Conservation (phyloP, 2,329 filamentous ascomycete species). For the Nothomitra cinnamomea region DNA sequence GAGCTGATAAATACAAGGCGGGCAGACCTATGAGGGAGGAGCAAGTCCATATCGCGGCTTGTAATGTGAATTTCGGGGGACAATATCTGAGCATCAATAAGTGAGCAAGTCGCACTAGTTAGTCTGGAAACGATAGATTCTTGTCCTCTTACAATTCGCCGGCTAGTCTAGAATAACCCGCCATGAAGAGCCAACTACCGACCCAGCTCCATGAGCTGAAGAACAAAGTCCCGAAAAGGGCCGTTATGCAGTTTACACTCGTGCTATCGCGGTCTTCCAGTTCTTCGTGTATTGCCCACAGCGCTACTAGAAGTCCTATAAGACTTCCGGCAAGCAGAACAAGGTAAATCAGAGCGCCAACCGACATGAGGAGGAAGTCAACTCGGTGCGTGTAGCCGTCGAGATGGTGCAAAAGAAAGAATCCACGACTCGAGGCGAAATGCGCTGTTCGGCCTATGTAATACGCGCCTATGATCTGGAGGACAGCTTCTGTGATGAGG, state of each 20-base stretch:
- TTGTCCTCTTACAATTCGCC: neutral
- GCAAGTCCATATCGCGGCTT: too few relatives aligned
- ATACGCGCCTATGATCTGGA: slow-evolving; percentile 9
- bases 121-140: too few relatives aligned
- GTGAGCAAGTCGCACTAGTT: too few relatives aligned
- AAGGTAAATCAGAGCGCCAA: neutral
- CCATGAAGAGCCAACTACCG: neutral
- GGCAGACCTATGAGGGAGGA: too few relatives aligned
- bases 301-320: neutral
- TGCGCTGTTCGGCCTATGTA: slow-evolving; percentile 9
- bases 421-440: slow-evolving; percentile 7
- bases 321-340: neutral
- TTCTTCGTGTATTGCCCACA: neutral
- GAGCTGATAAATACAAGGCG: too few relatives aligned
- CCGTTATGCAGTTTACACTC: neutral
- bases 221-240: neutral
- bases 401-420: neutral
- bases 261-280: neutral
- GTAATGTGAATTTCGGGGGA: too few relatives aligned
- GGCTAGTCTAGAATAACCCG: neutral
- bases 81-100: too few relatives aligned
- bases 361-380: neutral
- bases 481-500: slow-evolving; percentile 7
- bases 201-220: neutral
- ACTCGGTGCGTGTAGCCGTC: neutral